Evolutionary conservation across 768 basidiomycete species (phyloP), one percentile per base, ranked within the genome.

Genomic region (Scleroderma citrinum): DNA sequence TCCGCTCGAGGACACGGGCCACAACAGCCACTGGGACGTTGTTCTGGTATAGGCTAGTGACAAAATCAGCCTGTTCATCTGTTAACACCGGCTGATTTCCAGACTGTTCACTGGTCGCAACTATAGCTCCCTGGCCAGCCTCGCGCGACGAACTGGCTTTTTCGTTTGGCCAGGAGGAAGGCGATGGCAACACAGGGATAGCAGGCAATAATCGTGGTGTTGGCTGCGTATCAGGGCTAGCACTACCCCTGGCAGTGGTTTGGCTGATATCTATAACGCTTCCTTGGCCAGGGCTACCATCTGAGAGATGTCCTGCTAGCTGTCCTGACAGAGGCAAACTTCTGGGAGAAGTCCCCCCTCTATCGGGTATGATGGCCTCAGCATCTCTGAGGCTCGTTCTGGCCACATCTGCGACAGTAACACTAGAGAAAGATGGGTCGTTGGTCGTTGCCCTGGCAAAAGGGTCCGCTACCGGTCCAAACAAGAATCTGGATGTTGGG

Each of bases 1-100:
- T 64, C 26, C 63, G 56, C 31, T 60, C 61, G 1, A 64, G 48
- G 20, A 65, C 56, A 1, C 61, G 53, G 14, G 62, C 60, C 11
- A 65, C 41, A 40, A 58, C 63, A 2, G 58, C 51, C 20, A 49
- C 63, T 3, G 62, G 60, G 11, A 64, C 54, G 39, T 65, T 60
- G 47, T 56, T 59, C 40, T 53, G 56, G 46, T 57, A 64, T 37
- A 64, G 24, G 43, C 54, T 47, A 2, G 59, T 56, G 3, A 59
- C 63, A 51, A 63, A 63, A 44, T 59, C 57, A 2, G 56, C 62
- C 38, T 64, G 59, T 17, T 52, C 44, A 44, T 63, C 52, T 24
- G 62, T 59, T 23, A 63, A 37, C 3, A 44, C 31, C 0, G 31
- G 23, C 26, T 48, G 49, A 3, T 12, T 13, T 14, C 17, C 17